A percentile compares a stretch with the other conserved stretches of the same genome.
phyloP scores from a whole-genome alignment of 1,139 yeast genomes.

The Kluyveromyces sp. region DNA sequence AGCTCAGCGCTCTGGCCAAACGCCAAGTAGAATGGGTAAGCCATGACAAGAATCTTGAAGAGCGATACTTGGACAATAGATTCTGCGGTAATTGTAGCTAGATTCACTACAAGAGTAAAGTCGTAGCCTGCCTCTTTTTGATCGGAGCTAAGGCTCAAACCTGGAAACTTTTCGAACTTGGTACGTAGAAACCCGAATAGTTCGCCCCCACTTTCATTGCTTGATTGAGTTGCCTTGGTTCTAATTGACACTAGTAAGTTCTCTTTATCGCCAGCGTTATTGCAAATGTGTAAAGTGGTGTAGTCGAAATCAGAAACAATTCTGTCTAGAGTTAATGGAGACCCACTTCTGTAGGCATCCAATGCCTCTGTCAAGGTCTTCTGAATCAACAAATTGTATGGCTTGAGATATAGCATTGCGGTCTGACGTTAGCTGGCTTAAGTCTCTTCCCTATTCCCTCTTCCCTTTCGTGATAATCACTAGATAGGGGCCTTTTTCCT shows the following conservation, averaged over 20 bases:
- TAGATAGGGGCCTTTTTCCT: too few relatives aligned
- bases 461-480: too few relatives aligned
- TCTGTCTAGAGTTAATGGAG: slow-evolving; percentile 70
- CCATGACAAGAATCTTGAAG: slow-evolving; percentile 78
- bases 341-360: slow-evolving; percentile 25
- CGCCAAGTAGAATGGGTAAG: slow-evolving; percentile 88
- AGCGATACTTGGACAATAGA: slow-evolving; percentile 56
- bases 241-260: slow-evolving; percentile 30
- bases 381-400: slow-evolving; percentile 39
- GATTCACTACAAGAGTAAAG: slow-evolving; percentile 65
- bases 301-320: slow-evolving; percentile 92
- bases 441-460: background rate
- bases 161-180: slow-evolving; percentile 16
- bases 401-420: slow-evolving; percentile 40
- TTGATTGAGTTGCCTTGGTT: slow-evolving; percentile 40
- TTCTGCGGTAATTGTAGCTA: slow-evolving; percentile 36
- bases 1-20: slow-evolving; percentile 70
- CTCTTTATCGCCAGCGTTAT: slow-evolving; percentile 37
- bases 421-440: too few relatives aligned
- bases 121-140: slow-evolving; percentile 72
- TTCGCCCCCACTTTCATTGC: slow-evolving; percentile 16
- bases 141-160: slow-evolving; percentile 12
- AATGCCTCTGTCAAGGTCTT: slow-evolving; percentile 39
- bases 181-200: slow-evolving; percentile 18
- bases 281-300: slow-evolving; percentile 87